Base-by-base conservation (phyloP, 2,329 filamentous ascomycete genomes). In the Microcyclosporella mali region DNA sequence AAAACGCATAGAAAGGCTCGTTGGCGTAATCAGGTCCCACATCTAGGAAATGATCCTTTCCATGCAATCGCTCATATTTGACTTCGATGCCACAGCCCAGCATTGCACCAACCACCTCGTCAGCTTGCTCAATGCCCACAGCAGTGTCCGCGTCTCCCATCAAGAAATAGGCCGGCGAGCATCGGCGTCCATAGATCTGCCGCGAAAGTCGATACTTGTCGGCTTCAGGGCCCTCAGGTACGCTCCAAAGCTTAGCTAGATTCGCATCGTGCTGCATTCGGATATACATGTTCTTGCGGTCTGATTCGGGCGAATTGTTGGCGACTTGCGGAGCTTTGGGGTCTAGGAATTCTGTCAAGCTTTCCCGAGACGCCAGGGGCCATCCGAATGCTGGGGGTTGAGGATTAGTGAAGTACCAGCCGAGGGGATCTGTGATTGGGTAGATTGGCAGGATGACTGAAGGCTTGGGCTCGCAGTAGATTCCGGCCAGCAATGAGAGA, bases 371-470 rank as follows among this genome's bases (percentile, higher is more conserved):
- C 9, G 48, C 45, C 10, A 41, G 19, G 10, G 35, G 14, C 29
- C 48, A 36, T 12, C 51, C 56, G 34, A 52, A 44, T 0, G 55
- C 43, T n/a, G 44, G 50, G 3, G 56, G 55, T 33, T 61, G 58
- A 2, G 53, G 47, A 27, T 48, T 58, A 2, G 52, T 58, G 44
- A 62, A 62, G 47, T 58, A 61, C 3, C 44, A 48, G 3, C 59
- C 59, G 7, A 61, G 39, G 1, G 59, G 59, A 46, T 62, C 59
- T 11, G 59, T 59, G 33, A 62, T 62, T 17, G 59, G 58, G 31
- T 62, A 62, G 21, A 61, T 59, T 3, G 59, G 56, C 17, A 56
- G 32, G 34, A 62, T 56, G 16, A 59, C 57, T 16, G 56, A 45
- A 1, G 59, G 59, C 42, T 62, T 61, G 1, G 59, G 59, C n/a